phyloP scores from a whole-genome alignment of 2,329 filamentous ascomycete genomes.

The Fusarium pseudocircinatum region DNA sequence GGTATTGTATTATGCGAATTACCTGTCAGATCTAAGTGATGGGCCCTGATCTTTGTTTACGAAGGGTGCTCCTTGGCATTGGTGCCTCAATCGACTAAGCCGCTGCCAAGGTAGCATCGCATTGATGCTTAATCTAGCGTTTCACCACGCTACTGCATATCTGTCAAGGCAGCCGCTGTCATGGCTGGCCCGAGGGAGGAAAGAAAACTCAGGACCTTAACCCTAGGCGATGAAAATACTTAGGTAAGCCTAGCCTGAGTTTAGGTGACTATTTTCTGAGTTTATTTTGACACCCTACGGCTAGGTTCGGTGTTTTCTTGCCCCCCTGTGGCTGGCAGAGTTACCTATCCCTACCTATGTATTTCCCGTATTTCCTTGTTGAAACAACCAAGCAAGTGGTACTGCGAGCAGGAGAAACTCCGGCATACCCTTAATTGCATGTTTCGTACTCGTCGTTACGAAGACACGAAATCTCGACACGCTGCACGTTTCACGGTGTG shows the following conservation, averaged over 20 bases:
- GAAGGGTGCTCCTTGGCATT: slow-evolving; percentile 23
- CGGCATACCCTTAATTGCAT: background rate
- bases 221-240: no score
- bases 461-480: slow-evolving; percentile 11
- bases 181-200: background rate
- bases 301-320: no score
- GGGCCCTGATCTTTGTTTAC: background rate
- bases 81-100: slow-evolving; percentile 30
- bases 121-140: slow-evolving; percentile 40
- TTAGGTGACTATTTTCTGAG: no score
- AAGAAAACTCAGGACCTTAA: no score
- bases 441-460: slow-evolving; percentile 10
- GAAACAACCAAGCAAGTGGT: background rate
- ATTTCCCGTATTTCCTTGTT: background rate
- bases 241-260: no score
- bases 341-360: background rate
- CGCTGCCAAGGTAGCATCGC: slow-evolving; percentile 42
- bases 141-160: slow-evolving; percentile 26
- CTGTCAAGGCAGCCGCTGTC: slow-evolving; percentile 13
- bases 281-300: no score
- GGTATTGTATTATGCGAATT: background rate
- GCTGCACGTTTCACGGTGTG: slow-evolving; percentile 18
- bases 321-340: no score
- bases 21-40: background rate
- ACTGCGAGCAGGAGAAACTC: background rate